Evolutionary conservation across 1,139 yeast genomes (phyloP), one percentile per base, ranked within the genome.

Genomic region (Scheffersomyces insectosa): DNA sequence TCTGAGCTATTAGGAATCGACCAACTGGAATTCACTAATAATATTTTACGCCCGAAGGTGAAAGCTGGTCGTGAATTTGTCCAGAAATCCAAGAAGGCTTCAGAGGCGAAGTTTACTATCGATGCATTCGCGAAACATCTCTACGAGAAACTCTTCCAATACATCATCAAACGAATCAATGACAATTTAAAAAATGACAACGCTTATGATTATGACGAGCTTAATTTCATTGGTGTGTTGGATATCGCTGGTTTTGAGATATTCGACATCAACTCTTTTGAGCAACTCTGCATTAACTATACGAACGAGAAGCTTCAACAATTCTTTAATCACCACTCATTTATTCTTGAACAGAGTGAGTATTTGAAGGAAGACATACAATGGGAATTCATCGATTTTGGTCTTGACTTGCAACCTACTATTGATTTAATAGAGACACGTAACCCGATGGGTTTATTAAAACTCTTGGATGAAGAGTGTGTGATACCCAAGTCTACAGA

Each of bases 231-330:
- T 54, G 99, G 99, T 2, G 95, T 95, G 3, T 72, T 93, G 46
- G 99, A 93, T 72, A 95, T 93, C 56, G 98, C 98, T 0, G 99
- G 99, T 6, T 95, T 93, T 66, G 99, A 95, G 67, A 93, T 93
- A 46, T 95, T 95, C 61, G 84, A 88, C 45, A 78, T 79, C 47
- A 95, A 95, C 60, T 88, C 97, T 1, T 93, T 95, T 62, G 99
- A 95, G 63, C 99, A 95, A 65, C 76, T 95, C 36, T 93, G 99
- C 66, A 95, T 95, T 60, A 95, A 95, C 59, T 93, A 88, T 62
- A 93, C 99, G 39, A 95, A 95, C 64, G 99, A 95, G 65, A 90
- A 88, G 60, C 73, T 95, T 37, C 99, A 95, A 65, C 99, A 95
- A 63, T 93, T 90, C 59, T 95, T 95, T 77, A 95, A 95, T 60